These are phyloP conservation scores for Acanthamoeba rhysodes DNA, from an alignment of 208 protist genomes.

Conservation along the genomic window DNA sequence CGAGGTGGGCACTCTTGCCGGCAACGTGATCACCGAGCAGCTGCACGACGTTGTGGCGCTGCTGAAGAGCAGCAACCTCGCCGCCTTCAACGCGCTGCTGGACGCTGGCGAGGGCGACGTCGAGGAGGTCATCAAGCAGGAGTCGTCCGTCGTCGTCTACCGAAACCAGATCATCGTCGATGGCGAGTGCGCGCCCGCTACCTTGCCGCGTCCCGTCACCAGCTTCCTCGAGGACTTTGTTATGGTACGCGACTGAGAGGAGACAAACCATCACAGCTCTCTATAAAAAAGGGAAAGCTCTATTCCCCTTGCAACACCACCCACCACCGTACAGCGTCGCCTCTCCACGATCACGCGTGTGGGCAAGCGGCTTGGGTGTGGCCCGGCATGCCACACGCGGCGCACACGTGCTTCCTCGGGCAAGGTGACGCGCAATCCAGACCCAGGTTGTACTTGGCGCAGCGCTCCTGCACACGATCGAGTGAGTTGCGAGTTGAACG, in stretches of 20 bases:
- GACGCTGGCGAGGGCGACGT: not conserved
- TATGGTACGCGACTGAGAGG: not conserved
- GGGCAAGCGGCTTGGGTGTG: too few species aligned
- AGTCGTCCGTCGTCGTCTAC: constrained; percentile 14
- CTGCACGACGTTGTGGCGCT: not conserved
- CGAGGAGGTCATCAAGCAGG: not conserved
- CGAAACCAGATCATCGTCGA: constrained; percentile 29
- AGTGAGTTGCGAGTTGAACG: too few species aligned
- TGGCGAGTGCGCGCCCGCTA: not conserved
- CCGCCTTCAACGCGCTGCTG: constrained; percentile 2
- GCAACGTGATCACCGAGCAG: not conserved
- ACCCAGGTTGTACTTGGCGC: too few species aligned
- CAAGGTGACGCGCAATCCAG: too few species aligned
- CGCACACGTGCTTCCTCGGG: too few species aligned
- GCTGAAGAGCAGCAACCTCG: constrained; percentile 38
- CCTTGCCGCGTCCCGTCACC: not conserved
- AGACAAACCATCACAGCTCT: too few species aligned
- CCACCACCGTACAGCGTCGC: too few species aligned
- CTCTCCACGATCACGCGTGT: too few species aligned
- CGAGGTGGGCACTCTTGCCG: not conserved
- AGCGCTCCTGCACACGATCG: too few species aligned
- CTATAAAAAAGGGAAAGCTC: too few species aligned
- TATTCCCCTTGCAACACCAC: too few species aligned
- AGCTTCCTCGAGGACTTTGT: constrained; percentile 12
- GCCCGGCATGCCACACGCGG: too few species aligned